Percentiles rank a stretch among this genome's conserved stretches.
Evolutionary conservation across 352 stramenopile genomes (phyloP).

Genomic region (Poterioochromonas sp.): DNA sequence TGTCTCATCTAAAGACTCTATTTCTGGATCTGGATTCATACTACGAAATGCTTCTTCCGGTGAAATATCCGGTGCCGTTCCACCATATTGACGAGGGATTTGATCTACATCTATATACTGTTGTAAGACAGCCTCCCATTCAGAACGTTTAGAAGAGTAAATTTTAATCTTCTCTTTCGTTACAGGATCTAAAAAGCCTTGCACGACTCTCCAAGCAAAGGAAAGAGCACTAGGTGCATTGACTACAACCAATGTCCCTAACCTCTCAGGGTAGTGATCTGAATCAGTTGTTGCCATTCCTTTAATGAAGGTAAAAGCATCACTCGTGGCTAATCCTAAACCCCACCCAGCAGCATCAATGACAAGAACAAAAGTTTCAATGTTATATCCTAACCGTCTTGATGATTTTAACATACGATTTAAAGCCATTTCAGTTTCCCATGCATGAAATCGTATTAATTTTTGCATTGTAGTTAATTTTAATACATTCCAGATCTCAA

Average conservation of each 20-base stretch:
- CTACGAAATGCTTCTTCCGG: neutral
- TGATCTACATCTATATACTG: conserved; percentile 12
- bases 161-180: conserved; percentile 21
- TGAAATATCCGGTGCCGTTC: neutral
- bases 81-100: conserved; percentile 29
- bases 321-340: conserved; percentile 16
- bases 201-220: conserved; percentile 9
- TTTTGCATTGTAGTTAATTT: conserved; percentile 28
- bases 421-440: conserved; percentile 26
- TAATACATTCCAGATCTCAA: conserved; percentile 35
- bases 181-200: conserved; percentile 3
- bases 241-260: conserved; percentile 25
- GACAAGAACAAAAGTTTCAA: conserved; percentile 31
- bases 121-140: neutral
- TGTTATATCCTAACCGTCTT: neutral
- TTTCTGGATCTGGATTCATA: too few species aligned
- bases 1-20: too few species aligned
- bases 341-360: conserved; percentile 33
- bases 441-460: conserved; percentile 27
- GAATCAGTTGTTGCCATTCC: conserved; percentile 30
- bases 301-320: conserved; percentile 28
- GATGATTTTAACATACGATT: neutral
- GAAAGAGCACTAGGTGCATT: conserved; percentile 12
- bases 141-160: neutral
- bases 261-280: conserved; percentile 32